Percentiles rank a stretch among this genome's conserved stretches.
phyloP scores from a whole-genome alignment of 192 early-diverging fungal genomes.

The Podochytrium sp. region DNA sequence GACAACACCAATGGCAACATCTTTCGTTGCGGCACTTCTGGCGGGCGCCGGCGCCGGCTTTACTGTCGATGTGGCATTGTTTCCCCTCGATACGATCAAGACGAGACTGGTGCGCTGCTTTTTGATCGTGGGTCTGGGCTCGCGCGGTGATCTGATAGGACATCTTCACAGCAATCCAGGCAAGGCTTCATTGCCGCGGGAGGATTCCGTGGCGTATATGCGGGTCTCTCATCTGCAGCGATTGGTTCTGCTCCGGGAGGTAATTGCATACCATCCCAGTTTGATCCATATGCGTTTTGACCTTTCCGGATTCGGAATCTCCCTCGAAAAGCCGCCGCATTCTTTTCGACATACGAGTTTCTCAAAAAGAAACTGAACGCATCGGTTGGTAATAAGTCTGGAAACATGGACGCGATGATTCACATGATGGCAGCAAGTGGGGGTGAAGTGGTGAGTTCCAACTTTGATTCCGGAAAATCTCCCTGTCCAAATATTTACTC shows the following conservation, averaged over 20 bases:
- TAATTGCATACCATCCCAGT: constrained; percentile 33
- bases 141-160: background rate
- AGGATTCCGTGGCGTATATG: constrained; percentile 89
- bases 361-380: constrained; percentile 61
- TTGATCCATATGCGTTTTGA: background rate
- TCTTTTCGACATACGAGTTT: constrained; percentile 92
- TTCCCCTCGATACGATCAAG: constrained; percentile 97
- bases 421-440: constrained; percentile 89
- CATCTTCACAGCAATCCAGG: constrained; percentile 64
- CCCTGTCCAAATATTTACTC: constrained; percentile 1
- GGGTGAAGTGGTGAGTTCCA: constrained; percentile 77
- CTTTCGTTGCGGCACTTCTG: constrained; percentile 18
- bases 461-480: constrained; percentile 1
- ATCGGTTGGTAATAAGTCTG: constrained; percentile 36
- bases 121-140: background rate
- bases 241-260: constrained; percentile 90
- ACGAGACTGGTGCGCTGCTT: constrained; percentile 70
- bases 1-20: background rate
- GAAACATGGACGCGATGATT: constrained; percentile 63
- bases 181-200: constrained; percentile 83
- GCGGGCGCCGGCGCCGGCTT: constrained; percentile 91
- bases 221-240: constrained; percentile 87
- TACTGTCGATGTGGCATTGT: constrained; percentile 90
- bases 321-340: constrained; percentile 66
- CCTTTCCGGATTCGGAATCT: no score